Percentiles rank a stretch among this genome's conserved stretches.
Evolutionary conservation across 495 filamentous ascomycete species (phyloP).

Genomic region (Lichenothelia convexa): DNA sequence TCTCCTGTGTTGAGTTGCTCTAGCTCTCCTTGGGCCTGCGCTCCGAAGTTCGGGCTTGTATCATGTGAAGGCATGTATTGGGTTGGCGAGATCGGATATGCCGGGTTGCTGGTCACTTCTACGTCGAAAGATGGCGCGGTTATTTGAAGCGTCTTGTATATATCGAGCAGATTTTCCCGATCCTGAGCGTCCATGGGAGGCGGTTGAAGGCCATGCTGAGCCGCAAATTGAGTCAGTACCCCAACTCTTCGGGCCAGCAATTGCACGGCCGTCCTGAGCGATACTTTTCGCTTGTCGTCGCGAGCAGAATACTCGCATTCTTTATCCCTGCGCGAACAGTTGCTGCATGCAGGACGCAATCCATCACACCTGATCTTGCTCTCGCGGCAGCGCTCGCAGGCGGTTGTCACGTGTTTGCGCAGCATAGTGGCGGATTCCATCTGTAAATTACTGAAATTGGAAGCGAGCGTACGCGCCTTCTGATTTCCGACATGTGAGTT

Average conservation of each 20-base stretch:
- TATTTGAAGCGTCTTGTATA: background rate
- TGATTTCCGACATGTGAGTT: too few species aligned
- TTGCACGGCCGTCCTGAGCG: background rate
- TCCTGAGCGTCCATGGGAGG: background rate
- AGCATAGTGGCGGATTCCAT: too few species aligned
- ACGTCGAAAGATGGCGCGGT: background rate
- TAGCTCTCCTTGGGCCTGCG: background rate
- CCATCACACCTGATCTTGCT: background rate
- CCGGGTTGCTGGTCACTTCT: background rate
- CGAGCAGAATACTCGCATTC: background rate
- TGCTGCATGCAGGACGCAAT: background rate
- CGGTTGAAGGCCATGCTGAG: background rate
- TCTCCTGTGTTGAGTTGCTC: background rate
- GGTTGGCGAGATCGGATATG: background rate
- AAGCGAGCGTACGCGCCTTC: too few species aligned
- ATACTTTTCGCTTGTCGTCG: background rate
- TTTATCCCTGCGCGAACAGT: background rate
- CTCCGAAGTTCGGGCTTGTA: background rate
- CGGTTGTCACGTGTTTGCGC: background rate
- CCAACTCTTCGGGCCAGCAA: background rate
- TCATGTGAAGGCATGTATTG: background rate
- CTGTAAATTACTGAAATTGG: too few species aligned
- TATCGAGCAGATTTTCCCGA: background rate
- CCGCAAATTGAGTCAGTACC: background rate
- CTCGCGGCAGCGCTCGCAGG: background rate